Evolutionary conservation across 192 early-diverging fungal species (phyloP), one percentile per base, ranked within the genome.

Genomic region (Funneliformis mosseae): DNA sequence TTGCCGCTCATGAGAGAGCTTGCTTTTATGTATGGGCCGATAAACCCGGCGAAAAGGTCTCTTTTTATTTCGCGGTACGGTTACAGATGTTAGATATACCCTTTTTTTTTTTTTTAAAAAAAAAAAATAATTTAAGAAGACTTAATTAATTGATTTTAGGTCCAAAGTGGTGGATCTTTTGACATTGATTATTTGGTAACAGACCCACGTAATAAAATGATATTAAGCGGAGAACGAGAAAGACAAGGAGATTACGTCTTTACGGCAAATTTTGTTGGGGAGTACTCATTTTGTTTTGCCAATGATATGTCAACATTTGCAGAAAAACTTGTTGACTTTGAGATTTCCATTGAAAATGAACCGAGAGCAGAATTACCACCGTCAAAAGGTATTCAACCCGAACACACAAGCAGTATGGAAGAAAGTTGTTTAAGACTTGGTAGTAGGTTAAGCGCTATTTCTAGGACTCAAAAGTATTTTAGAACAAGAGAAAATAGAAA

Each of bases 21-120:
- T 99, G 98, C 85, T 98, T 96, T 87, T 97, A 96, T 87, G 90
- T 92, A 21, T 88, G 86, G 78, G 87, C 91, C n/a, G 93, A 93
- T 78, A 76, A 88, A 69, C 88, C 91, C 7, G 93, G 91, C 60
- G 96, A 99, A 89, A 99, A 99, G 87, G 84, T 99, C 73, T 92
- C 93, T 50, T 96, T 99, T 83, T 99, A 98, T 88, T 99, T 97
- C 93, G 96, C 96, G 62, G 97, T 99, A 93, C 85, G 94, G 88
- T 42, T 68, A 50, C 12, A 66, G 27, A 59, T 39, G 11, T 68
- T 41, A 21, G 38, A 8, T n/a, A n/a, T n/a, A n/a, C n/a, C n/a
- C n/a, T n/a, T n/a, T n/a, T n/a, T n/a, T n/a, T n/a, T n/a, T n/a
- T n/a, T n/a, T n/a, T n/a, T n/a, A n/a, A n/a, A n/a, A n/a, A n/a